phyloP scores from a whole-genome alignment of 1,284 basidiomycete genomes.

The Farysia itapuensis region DNA sequence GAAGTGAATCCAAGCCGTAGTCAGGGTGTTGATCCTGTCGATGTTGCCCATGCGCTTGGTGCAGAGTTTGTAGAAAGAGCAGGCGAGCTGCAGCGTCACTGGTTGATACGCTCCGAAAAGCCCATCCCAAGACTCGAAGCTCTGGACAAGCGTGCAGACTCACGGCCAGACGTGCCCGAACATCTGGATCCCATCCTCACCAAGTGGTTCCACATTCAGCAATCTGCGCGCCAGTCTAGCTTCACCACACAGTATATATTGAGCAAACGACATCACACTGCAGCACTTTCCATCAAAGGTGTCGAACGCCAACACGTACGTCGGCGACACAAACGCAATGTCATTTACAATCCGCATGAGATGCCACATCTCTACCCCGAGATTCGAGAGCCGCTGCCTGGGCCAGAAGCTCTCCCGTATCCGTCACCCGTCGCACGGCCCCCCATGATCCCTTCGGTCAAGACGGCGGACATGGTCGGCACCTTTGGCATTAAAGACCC shows the following conservation, averaged over 20 bases:
- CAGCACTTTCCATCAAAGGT: constrained; percentile 40
- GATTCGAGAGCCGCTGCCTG: constrained; percentile 36
- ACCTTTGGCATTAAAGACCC: constrained; percentile 79
- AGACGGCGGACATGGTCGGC: constrained; percentile 33
- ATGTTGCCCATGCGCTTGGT: constrained; percentile 68
- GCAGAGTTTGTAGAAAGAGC: constrained; percentile 84
- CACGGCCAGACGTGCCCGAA: constrained; percentile 17
- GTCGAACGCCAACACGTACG: constrained; percentile 55
- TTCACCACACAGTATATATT: constrained; percentile 24
- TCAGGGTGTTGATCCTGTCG: constrained; percentile 60
- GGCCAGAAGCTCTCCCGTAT: constrained; percentile 15
- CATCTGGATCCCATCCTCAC: constrained; percentile 63
- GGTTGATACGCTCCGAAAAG: constrained; percentile 72
- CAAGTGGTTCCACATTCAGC: constrained; percentile 60
- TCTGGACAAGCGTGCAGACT: constrained; percentile 4
- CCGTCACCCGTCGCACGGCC: constrained; percentile 33
- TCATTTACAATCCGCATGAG: constrained; percentile 50
- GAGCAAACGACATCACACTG: constrained; percentile 26
- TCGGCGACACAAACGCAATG: constrained; percentile 53
- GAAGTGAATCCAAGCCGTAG: constrained; percentile 68
- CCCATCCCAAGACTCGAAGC: constrained; percentile 6
- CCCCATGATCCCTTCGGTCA: constrained; percentile 26
- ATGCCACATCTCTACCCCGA: constrained; percentile 53
- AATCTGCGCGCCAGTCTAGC: constrained; percentile 11
- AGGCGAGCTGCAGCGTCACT: constrained; percentile 80